These are phyloP conservation scores for Rhynchosporium agropyri DNA, from an alignment of 2,329 filamentous ascomycete genomes.

Conservation along the genomic window DNA sequence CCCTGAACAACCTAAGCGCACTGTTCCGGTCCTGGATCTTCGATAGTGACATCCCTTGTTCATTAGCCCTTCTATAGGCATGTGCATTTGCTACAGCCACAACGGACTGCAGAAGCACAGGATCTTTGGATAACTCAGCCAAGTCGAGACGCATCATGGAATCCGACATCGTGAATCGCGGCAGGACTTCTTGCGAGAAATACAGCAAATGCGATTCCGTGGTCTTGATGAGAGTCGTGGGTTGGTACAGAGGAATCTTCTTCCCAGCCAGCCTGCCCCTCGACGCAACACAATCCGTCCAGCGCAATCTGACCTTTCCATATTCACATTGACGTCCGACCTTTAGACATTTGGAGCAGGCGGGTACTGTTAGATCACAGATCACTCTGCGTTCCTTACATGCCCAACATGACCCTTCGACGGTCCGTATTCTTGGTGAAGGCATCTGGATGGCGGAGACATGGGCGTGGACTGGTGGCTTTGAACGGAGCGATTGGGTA, in stretches of 20 bases:
- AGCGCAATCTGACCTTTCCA: constrained; percentile 47
- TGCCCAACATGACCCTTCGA: constrained; percentile 49
- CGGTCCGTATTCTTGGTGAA: constrained; percentile 37
- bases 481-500: not conserved
- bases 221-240: constrained; percentile 37
- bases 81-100: constrained; percentile 38
- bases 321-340: constrained; percentile 43
- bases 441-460: constrained; percentile 31
- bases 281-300: constrained; percentile 46
- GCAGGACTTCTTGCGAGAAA: constrained; percentile 38
- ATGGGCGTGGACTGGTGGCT: constrained; percentile 20
- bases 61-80: constrained; percentile 34
- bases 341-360: constrained; percentile 45
- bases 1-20: constrained; percentile 41
- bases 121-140: constrained; percentile 34
- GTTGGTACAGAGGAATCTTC: constrained; percentile 39
- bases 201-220: constrained; percentile 38
- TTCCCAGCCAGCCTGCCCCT: constrained; percentile 42
- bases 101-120: constrained; percentile 35
- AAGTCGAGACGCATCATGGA: constrained; percentile 35
- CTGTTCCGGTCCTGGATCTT: constrained; percentile 38
- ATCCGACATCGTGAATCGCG: constrained; percentile 39
- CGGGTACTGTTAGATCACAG: constrained; percentile 46
- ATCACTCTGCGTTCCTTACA: constrained; percentile 50
- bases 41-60: constrained; percentile 31